phyloP scores from a whole-genome alignment of 139 green algal genomes.

The Zygnema circumcarinatum region DNA sequence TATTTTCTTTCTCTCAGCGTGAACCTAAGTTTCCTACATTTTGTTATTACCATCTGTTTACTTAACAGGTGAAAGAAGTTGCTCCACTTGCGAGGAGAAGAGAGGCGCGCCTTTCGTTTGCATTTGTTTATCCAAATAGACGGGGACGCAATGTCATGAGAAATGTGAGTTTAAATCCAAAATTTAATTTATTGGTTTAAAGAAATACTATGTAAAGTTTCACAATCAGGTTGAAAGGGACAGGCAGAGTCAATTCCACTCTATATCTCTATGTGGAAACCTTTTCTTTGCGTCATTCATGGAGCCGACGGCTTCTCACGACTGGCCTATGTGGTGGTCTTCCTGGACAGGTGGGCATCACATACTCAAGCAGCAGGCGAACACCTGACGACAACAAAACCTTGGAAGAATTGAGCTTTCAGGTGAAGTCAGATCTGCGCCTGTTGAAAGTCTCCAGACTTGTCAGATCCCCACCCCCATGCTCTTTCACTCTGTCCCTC shows the following conservation, averaged over 20 bases:
- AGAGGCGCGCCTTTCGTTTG: slow-evolving; percentile 77
- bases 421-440: slow-evolving; percentile 59
- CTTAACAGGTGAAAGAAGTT: slow-evolving; percentile 77
- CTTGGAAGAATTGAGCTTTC: slow-evolving; percentile 81
- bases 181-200: not conserved
- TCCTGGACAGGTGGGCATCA: slow-evolving; percentile 45
- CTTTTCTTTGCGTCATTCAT: too few relatives aligned
- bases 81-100: slow-evolving; percentile 27
- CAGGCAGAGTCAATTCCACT: too few relatives aligned
- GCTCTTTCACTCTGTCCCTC: not conserved
- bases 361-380: slow-evolving; percentile 17
- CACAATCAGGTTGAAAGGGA: too few relatives aligned
- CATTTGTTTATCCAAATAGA: slow-evolving; percentile 89
- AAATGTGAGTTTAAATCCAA: slow-evolving; percentile 64
- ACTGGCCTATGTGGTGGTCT: too few relatives aligned
- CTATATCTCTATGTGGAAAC: too few relatives aligned
- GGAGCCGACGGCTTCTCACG: slow-evolving; percentile 11
- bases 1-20: too few relatives aligned
- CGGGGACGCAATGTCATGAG: slow-evolving; percentile 87
- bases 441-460: not conserved
- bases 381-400: slow-evolving; percentile 83
- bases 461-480: not conserved
- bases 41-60: too few relatives aligned
- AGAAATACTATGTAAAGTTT: not conserved
- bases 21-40: too few relatives aligned